These are phyloP conservation scores for Boletellus sp. DNA, from an alignment of 768 basidiomycete species.

Conservation along the genomic window DNA sequence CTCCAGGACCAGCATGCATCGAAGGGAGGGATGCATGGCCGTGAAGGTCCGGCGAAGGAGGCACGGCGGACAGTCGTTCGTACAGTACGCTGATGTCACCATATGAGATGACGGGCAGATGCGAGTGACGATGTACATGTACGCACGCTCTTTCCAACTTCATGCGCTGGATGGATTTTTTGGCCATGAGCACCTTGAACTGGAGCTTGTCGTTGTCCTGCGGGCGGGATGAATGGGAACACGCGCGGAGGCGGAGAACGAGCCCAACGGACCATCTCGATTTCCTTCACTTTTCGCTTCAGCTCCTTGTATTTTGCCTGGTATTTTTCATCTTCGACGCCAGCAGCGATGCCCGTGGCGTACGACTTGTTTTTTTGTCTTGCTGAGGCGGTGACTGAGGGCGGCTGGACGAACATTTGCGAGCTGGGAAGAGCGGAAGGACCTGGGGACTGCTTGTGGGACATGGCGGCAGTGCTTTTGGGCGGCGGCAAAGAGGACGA, in stretches of 20 bases:
- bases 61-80: slow-evolving; percentile 64
- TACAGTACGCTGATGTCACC: slow-evolving; percentile 58
- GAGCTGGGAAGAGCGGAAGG: slow-evolving; percentile 41
- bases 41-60: slow-evolving; percentile 51
- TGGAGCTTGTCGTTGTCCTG: slow-evolving; percentile 89
- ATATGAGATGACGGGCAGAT: slow-evolving; percentile 26
- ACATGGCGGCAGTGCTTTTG: slow-evolving; percentile 54
- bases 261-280: slow-evolving; percentile 61
- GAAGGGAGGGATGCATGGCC: slow-evolving; percentile 36
- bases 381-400: slow-evolving; percentile 30
- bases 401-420: slow-evolving; percentile 34
- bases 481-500: slow-evolving; percentile 32
- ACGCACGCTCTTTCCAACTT: slow-evolving; percentile 86
- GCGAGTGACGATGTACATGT: slow-evolving; percentile 14
- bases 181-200: slow-evolving; percentile 74
- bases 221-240: slow-evolving; percentile 4
- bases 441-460: slow-evolving; percentile 57
- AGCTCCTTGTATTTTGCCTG: slow-evolving; percentile 85
- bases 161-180: slow-evolving; percentile 81
- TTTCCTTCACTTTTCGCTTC: slow-evolving; percentile 84
- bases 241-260: not conserved
- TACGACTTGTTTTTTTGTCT: slow-evolving; percentile 49
- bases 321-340: slow-evolving; percentile 83
- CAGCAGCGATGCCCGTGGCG: slow-evolving; percentile 64
- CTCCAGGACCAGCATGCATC: slow-evolving; percentile 33